Base-by-base conservation (phyloP, 2,329 filamentous ascomycete genomes). In the Penicillium janthinellum region DNA sequence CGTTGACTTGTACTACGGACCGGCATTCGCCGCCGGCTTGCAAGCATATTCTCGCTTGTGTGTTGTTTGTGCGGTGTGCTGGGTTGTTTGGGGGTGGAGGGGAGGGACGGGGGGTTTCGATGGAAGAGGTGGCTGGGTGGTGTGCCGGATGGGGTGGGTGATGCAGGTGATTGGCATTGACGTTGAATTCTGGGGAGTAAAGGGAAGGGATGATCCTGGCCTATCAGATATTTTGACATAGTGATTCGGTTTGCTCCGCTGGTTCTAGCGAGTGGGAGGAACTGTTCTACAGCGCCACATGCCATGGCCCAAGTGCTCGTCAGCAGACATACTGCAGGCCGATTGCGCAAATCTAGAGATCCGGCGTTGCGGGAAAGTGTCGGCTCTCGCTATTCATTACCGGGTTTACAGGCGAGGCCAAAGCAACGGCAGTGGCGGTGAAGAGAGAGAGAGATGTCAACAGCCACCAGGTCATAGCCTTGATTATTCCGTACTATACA, bases 41-140 rank as follows among this genome's bases (percentile, higher is more conserved):
- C 74, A 97, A 97, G 78, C 94, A 99, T 76, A 76, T 98, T 5
- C 83, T 98, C 15, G 94, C 94, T 1, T 96, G 91, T 73, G 77
- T 94, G 42, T 74, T 98, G 57, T 88, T 83, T 5, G 88, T 91
- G 72, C 80, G 82, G 49, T 93, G 90, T 79, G 73, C 72, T 0
- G 74, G 63, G 3, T 73, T 87, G 31, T 83, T 95, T 65, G 83
- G 81, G 4, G 69, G 69, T 0, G 85, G 84, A 67, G 81, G 89
- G 15, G 81, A 84, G 66, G 54, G 17, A 25, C 81, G 79, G 68
- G 69, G 71, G 42, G 82, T 89, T 15, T 79, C 81, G 25, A 81
- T 79, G 60, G 87, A 89, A 64, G 90, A 94, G 75, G 81, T 91
- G 74, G 92, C 88, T 14, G 92, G 90, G 14, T 86, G 92, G 78